A percentile compares a stretch with the other conserved stretches of the same genome.
Evolutionary conservation across 139 green algal genomes (phyloP).

Genomic region (Deuterostichococcus epilithicus): DNA sequence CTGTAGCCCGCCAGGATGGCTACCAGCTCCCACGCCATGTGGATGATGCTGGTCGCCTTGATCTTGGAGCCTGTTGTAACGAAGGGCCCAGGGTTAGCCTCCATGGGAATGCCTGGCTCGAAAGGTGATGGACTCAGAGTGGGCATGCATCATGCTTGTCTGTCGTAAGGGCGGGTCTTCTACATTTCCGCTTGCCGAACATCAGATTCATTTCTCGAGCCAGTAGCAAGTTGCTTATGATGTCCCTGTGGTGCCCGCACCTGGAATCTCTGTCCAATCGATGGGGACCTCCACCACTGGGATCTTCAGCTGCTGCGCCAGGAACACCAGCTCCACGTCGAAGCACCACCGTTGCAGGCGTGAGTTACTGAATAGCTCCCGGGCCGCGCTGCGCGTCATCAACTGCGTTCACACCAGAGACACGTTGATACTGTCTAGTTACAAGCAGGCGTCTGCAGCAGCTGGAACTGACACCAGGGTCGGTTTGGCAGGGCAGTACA

Average conservation of each 20-base stretch:
- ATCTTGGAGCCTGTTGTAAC: constrained; percentile 84
- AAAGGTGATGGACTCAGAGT: too few species aligned
- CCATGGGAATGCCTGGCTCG: too few species aligned
- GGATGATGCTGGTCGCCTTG: constrained; percentile 72
- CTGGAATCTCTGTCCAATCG: constrained; percentile 90
- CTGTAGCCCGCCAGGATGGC: constrained; percentile 54
- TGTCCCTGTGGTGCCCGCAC: constrained; percentile 4
- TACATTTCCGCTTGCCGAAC: neutral
- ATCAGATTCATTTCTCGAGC: neutral
- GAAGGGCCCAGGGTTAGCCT: too few species aligned
- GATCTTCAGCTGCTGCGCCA: constrained; percentile 64
- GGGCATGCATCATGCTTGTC: too few species aligned
- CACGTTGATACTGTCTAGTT: neutral
- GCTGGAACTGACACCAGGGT: too few species aligned
- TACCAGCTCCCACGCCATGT: constrained; percentile 88
- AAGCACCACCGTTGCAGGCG: constrained; percentile 95
- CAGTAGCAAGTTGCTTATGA: neutral
- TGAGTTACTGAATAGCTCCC: constrained; percentile 79
- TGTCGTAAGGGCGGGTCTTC: neutral
- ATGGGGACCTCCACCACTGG: constrained; percentile 66
- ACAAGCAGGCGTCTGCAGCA: neutral
- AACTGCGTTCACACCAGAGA: constrained; percentile 63
- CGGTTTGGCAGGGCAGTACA: too few species aligned
- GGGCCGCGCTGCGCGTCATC: constrained; percentile 77
- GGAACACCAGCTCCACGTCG: constrained; percentile 92